Percentiles rank a stretch among this genome's conserved stretches.
Conservation (phyloP, 495 filamentous ascomycete genomes). For the Achaetomiella virescens region DNA sequence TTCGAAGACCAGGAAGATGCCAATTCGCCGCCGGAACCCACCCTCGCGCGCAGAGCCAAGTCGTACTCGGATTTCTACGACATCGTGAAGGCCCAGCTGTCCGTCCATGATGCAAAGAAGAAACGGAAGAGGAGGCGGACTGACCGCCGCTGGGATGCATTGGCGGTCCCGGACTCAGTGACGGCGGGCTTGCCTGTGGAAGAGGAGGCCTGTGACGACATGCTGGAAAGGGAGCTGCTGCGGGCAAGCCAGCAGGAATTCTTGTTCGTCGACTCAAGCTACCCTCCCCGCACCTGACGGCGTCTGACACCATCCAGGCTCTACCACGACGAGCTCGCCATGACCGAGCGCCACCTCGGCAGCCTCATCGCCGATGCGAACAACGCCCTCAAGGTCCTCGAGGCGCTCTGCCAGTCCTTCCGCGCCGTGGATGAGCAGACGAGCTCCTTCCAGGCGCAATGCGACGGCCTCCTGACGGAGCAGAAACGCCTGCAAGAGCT, state of each 20-base stretch:
- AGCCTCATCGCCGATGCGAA: conserved; percentile 71
- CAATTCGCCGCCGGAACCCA: conserved; percentile 56
- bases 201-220: conserved; percentile 53
- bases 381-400: conserved; percentile 64
- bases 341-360: conserved; percentile 73
- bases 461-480: conserved; percentile 74
- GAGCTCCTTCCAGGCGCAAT: conserved; percentile 82
- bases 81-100: conserved; percentile 50
- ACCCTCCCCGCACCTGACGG: neutral
- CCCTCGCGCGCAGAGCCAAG: conserved; percentile 58
- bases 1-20: conserved; percentile 45
- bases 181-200: conserved; percentile 52
- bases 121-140: conserved; percentile 36
- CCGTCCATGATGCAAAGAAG: conserved; percentile 38
- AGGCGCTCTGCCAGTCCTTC: conserved; percentile 74
- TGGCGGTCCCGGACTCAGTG: conserved; percentile 47
- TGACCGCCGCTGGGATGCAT: conserved; percentile 36
- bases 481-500: conserved; percentile 69
- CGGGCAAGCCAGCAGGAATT: conserved; percentile 82
- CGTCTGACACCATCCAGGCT: conserved; percentile 45
- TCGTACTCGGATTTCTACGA: conserved; percentile 71
- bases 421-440: conserved; percentile 82
- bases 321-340: conserved; percentile 70
- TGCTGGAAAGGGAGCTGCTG: conserved; percentile 59
- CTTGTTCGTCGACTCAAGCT: conserved; percentile 47